Evolutionary conservation across 2,329 filamentous ascomycete genomes (phyloP).

Genomic region (Beauveria brongniartii): DNA sequence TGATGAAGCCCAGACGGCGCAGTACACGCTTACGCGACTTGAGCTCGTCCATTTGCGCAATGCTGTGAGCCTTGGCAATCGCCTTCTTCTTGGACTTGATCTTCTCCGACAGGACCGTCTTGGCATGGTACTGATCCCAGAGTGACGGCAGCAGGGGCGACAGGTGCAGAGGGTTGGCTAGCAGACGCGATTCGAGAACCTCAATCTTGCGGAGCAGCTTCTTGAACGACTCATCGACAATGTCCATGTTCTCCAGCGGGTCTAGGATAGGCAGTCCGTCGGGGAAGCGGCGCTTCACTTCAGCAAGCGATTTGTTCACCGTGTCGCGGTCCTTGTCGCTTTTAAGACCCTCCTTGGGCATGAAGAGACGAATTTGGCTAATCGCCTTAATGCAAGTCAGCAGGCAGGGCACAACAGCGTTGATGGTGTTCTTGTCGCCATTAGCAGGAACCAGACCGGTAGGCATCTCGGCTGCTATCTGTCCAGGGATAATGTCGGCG

Average conservation of each 20-base stretch:
- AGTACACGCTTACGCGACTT: conserved; percentile 94
- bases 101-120: conserved; percentile 65
- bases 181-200: conserved; percentile 80
- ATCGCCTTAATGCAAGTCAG: conserved; percentile 80
- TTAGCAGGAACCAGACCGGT: conserved; percentile 45
- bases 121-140: conserved; percentile 79
- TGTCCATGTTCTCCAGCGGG: conserved; percentile 93
- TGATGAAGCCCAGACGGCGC: conserved; percentile 89
- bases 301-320: conserved; percentile 62
- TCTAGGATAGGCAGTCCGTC: conserved; percentile 86
- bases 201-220: conserved; percentile 93
- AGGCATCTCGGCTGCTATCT: conserved; percentile 39
- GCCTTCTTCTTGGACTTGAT: conserved; percentile 86
- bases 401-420: conserved; percentile 61
- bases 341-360: conserved; percentile 66
- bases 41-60: conserved; percentile 90
- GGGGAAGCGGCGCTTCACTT: conserved; percentile 81
- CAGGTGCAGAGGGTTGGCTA: conserved; percentile 86
- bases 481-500: conserved; percentile 33
- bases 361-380: conserved; percentile 73
- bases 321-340: conserved; percentile 56
- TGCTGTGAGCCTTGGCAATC: conserved; percentile 74
- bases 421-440: conserved; percentile 23
- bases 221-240: conserved; percentile 88
- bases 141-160: conserved; percentile 76